Conservation (phyloP, 1,139 yeast genomes). For the Geotrichum reessii region DNA sequence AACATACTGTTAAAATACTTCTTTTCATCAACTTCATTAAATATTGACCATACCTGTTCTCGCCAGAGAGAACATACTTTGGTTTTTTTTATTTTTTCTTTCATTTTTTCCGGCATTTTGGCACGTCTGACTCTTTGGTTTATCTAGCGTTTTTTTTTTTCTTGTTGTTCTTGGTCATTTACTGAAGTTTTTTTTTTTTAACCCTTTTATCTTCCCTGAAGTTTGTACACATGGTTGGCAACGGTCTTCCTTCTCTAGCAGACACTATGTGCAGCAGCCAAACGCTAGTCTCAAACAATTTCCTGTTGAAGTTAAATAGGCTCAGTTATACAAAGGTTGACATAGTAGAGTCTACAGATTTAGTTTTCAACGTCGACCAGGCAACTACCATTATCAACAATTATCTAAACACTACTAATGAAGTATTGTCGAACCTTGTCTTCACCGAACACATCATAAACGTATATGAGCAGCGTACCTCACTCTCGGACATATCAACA, state of each 20-base stretch:
- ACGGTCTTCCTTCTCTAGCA: not conserved
- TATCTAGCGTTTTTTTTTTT: not conserved
- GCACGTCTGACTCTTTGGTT: not conserved
- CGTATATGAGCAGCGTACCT: constrained; percentile 46
- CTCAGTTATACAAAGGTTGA: not conserved
- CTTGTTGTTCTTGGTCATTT: no score
- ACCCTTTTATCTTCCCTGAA: no score
- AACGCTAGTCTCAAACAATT: not conserved
- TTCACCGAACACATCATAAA: constrained; percentile 38
- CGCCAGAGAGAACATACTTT: no score
- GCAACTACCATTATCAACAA: constrained; percentile 20
- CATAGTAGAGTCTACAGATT: not conserved
- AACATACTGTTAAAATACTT: no score
- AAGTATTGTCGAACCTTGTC: constrained; percentile 23
- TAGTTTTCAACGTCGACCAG: not conserved
- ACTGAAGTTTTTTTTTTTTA: no score
- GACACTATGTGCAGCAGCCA: not conserved
- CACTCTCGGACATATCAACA: constrained; percentile 41
- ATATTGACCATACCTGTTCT: no score
- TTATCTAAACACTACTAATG: constrained; percentile 23
- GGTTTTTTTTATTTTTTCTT: not conserved
- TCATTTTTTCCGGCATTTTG: not conserved
- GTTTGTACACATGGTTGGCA: not conserved
- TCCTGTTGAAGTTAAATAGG: not conserved
- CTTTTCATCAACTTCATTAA: no score